phyloP scores from a whole-genome alignment of 352 stramenopile genomes.

The Halophytophthora polymorphica region DNA sequence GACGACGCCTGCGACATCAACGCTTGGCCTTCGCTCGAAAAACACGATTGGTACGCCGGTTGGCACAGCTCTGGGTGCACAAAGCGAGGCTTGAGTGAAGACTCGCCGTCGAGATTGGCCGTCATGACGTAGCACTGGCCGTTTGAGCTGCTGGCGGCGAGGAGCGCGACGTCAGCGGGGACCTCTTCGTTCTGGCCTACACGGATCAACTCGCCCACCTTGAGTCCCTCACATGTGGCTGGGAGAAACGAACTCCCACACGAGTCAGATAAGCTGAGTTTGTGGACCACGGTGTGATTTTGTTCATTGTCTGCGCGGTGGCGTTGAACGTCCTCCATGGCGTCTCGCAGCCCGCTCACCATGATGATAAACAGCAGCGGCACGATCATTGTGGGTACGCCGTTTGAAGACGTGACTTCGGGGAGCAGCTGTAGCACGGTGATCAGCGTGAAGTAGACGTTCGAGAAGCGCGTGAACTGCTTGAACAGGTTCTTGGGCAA shows the following conservation, averaged over 20 bases:
- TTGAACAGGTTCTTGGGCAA: slow-evolving; percentile 74
- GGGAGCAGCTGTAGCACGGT: slow-evolving; percentile 80
- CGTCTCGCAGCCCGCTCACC: slow-evolving; percentile 74
- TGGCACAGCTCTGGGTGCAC: slow-evolving; percentile 40
- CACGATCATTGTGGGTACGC: slow-evolving; percentile 79
- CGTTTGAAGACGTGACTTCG: slow-evolving; percentile 78
- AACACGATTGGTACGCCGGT: slow-evolving; percentile 12
- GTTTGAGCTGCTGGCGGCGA: slow-evolving; percentile 50
- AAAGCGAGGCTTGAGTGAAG: slow-evolving; percentile 80
- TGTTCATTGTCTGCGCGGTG: slow-evolving; percentile 67
- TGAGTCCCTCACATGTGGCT: slow-evolving; percentile 45
- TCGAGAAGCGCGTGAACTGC: slow-evolving; percentile 83
- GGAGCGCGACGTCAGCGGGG: slow-evolving; percentile 64
- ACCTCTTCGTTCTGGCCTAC: slow-evolving; percentile 72
- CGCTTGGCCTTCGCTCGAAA: slow-evolving; percentile 27
- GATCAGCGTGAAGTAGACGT: slow-evolving; percentile 91
- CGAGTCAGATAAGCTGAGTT: slow-evolving; percentile 14
- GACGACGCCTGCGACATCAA: slow-evolving; percentile 9
- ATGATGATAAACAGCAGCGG: slow-evolving; percentile 85
- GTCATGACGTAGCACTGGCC: slow-evolving; percentile 84
- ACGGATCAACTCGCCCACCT: slow-evolving; percentile 75
- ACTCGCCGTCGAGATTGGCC: slow-evolving; percentile 87
- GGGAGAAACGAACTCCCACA: slow-evolving; percentile 19
- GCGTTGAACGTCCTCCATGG: slow-evolving; percentile 79
- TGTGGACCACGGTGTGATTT: slow-evolving; percentile 40